Base-by-base conservation (phyloP, 1,284 basidiomycete genomes). In the Kwoniella shivajii region DNA sequence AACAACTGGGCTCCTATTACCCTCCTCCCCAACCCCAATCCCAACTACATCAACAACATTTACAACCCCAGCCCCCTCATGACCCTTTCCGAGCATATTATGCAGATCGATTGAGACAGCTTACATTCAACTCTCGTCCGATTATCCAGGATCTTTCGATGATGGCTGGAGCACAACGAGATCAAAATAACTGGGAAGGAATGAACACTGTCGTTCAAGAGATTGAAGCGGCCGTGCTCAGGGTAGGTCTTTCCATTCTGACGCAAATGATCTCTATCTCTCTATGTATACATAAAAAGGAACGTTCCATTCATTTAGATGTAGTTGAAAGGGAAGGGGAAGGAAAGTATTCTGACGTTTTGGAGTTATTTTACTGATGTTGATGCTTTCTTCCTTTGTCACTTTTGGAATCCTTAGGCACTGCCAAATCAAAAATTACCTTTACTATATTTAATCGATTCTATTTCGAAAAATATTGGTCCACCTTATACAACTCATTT, bases 61-160 rank as follows among this genome's bases (percentile, higher is more conserved):
- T 22, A 5, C 42, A 26, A 10, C 47, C 27, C 14, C 51, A 30
- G 34, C 60, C 61, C 4, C 55, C 66, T 18, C 54, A 56, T 64
- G 75, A 76, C 42, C 68, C 67, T 5, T 78, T 75, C 60, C 68
- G 75, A 54, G 59, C 64, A 13, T 88, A 90, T 77, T 92, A 88
- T 78, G 78, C 84, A 62, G 78, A 81, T 47, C 88, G 91, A 58
- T 86, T 98, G 57, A 82, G 86, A 69, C 85, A 89, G 66, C 86
- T 99, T 61, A 93, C 88, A 39, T 87, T 95, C 82, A 99, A 99
- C 79, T 96, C 93, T 65, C 88, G 94, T 73, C 90, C 92, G 14
- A 88, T 97, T 65, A 99, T 99, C 68, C 93, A 95, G 79, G 85
- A 85, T 61, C 81, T 99, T n/a, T 98, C 95, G 29, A 86, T 95